A percentile compares a stretch with the other conserved stretches of the same genome.
Evolutionary conservation across 1,284 basidiomycete species (phyloP).

Genomic region (Trichosporon asahii): DNA sequence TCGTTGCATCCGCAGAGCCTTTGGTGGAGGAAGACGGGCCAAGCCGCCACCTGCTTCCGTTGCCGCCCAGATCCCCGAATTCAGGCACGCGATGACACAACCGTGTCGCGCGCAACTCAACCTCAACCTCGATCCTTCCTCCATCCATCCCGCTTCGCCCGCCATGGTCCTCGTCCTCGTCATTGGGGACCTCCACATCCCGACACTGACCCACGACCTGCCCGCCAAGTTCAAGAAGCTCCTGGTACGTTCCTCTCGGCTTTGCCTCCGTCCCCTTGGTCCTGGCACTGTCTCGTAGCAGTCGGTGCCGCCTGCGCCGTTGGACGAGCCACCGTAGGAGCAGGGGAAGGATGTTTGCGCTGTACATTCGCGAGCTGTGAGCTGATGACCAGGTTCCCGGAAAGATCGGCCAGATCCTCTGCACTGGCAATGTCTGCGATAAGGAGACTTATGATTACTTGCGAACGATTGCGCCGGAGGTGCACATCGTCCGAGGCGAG

Average conservation of each 20-base stretch:
- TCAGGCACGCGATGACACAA: conserved; percentile 9
- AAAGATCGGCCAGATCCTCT: conserved; percentile 97
- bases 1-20: neutral
- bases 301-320: too few relatives aligned
- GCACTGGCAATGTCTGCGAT: conserved; percentile 97
- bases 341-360: neutral
- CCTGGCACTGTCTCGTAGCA: too few relatives aligned
- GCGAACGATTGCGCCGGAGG: conserved; percentile 92
- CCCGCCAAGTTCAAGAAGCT: conserved; percentile 97
- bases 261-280: neutral
- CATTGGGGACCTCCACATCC: conserved; percentile 92
- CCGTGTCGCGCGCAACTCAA: neutral
- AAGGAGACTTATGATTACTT: conserved; percentile 96
- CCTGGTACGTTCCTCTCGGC: conserved; percentile 56
- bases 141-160: neutral
- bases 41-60: conserved; percentile 6
- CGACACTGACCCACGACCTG: conserved; percentile 78
- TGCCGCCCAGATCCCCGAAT: neutral
- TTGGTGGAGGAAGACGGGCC: neutral
- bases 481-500: conserved; percentile 88
- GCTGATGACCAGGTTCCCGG: conserved; percentile 62
- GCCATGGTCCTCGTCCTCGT: conserved; percentile 81
- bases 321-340: too few relatives aligned
- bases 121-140: neutral
- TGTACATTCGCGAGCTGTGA: neutral